Percentiles rank a stretch among this genome's conserved stretches.
Evolutionary conservation across 1,139 yeast species (phyloP).

Genomic region (Blastobotrys indianensis): DNA sequence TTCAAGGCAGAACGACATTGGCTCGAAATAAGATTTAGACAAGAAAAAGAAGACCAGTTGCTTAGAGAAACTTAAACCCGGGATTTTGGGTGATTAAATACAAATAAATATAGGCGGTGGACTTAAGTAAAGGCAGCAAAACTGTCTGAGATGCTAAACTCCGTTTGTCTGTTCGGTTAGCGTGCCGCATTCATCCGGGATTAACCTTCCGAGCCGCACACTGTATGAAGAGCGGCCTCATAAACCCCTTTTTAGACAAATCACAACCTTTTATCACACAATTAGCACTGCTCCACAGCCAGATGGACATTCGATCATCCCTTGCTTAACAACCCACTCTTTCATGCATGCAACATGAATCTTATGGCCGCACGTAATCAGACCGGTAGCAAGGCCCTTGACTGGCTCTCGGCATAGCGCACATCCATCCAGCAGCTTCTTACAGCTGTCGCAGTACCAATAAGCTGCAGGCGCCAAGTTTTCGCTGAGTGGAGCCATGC

Average conservation of each 20-base stretch:
- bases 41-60: too few relatives aligned
- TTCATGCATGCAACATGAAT: constrained; percentile 79
- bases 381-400: constrained; percentile 62
- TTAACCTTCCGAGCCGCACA: too few relatives aligned
- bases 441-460: constrained; percentile 82
- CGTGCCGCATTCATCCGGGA: too few relatives aligned
- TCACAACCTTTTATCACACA: neutral
- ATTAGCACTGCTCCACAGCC: constrained; percentile 46
- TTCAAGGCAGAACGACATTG: constrained; percentile 10
- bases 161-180: too few relatives aligned
- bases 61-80: too few relatives aligned
- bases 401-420: constrained; percentile 77
- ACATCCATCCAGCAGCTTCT: constrained; percentile 57
- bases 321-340: constrained; percentile 67
- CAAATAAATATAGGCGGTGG: too few relatives aligned
- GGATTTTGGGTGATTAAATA: too few relatives aligned
- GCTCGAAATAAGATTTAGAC: too few relatives aligned
- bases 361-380: constrained; percentile 76
- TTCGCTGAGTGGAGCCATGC: constrained; percentile 48
- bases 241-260: too few relatives aligned
- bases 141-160: too few relatives aligned
- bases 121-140: too few relatives aligned
- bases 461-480: constrained; percentile 26
- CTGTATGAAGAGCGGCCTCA: too few relatives aligned
- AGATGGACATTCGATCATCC: constrained; percentile 71